Conservation (phyloP, 495 filamentous ascomycete species). For the Penicillium ucsense region DNA sequence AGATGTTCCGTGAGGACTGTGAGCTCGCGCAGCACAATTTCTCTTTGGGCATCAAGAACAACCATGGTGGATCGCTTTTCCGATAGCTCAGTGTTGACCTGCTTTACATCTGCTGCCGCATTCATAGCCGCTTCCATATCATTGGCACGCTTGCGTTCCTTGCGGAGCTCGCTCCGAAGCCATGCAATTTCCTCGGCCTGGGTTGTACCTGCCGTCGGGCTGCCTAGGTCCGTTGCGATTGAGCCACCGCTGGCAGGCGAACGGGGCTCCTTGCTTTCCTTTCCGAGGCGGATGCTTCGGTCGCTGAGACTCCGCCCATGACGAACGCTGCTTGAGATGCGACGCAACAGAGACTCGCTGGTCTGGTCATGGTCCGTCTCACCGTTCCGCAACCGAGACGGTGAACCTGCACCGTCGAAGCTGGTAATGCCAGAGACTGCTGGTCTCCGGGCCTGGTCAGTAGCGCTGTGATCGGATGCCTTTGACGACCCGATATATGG, state of each 20-base stretch:
- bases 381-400: constrained; percentile 63
- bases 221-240: constrained; percentile 55
- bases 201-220: constrained; percentile 55
- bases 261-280: constrained; percentile 55
- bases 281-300: constrained; percentile 39
- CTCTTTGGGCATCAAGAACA: constrained; percentile 87
- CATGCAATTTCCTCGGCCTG: constrained; percentile 63
- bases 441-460: constrained; percentile 18
- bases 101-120: constrained; percentile 69
- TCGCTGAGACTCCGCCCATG: constrained; percentile 90
- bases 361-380: constrained; percentile 55
- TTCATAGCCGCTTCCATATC: constrained; percentile 70
- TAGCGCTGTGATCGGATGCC: constrained; percentile 45
- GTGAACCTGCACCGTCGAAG: constrained; percentile 41
- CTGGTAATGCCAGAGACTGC: constrained; percentile 44
- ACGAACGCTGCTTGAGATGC: constrained; percentile 84
- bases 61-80: constrained; percentile 96
- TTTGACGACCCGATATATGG: constrained; percentile 38
- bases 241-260: constrained; percentile 63
- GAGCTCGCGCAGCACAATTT: constrained; percentile 88
- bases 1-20: constrained; percentile 75
- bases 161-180: constrained; percentile 68
- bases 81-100: constrained; percentile 72
- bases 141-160: constrained; percentile 67
- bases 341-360: constrained; percentile 63